Base-by-base conservation (phyloP, 2,329 filamentous ascomycete genomes). In the Talaromyces atroroseus region DNA sequence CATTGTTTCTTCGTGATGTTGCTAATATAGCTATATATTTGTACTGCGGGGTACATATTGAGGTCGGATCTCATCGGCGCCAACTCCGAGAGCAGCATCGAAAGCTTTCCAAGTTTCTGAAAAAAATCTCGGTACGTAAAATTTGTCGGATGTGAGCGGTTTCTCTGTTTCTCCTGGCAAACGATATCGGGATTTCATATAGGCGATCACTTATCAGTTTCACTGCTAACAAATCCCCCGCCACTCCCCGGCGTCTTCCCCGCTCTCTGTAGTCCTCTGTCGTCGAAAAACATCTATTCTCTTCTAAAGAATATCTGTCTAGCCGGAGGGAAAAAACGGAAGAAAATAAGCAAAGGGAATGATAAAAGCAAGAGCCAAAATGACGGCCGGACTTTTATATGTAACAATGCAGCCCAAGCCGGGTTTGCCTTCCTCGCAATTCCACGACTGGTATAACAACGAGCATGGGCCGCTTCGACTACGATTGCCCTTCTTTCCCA, bases 371-470 rank as follows among this genome's bases (percentile, higher is more conserved):
- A 52, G 4, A 29, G 23, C 18, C 45, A 56, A 52, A 56, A 62
- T 62, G 53, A 77, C 72, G 54, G 82, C 82, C 10, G 90, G 90
- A 58, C 84, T 91, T 65, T 84, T 95, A 67, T 90, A 87, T 70
- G 90, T 95, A 63, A 91, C 89, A 16, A 95, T 95, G 87, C 85
- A 92, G 73, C 89, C 90, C 64, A 80, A 82, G 70, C 78, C 82
- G 57, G 80, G 80, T 62, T 79, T 90, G 64, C 78, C 85, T 55
- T 73, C 80, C 49, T 78, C 82, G 60, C 84, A 89, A 66, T 95
- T 95, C 74, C 88, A 95, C 72, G 89, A 95, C 70, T 92, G 89
- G 89, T 95, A 95, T 78, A 92, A 95, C 76, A 94, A 91, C 72
- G 90, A 95, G 76, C 90, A 95, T 74, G 90, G 90, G 54, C 90